Evolutionary conservation across 805 yeast genomes (phyloP), one percentile per base, ranked within the genome.

Genomic region (Wickerhamomyces kurtzmanii): DNA sequence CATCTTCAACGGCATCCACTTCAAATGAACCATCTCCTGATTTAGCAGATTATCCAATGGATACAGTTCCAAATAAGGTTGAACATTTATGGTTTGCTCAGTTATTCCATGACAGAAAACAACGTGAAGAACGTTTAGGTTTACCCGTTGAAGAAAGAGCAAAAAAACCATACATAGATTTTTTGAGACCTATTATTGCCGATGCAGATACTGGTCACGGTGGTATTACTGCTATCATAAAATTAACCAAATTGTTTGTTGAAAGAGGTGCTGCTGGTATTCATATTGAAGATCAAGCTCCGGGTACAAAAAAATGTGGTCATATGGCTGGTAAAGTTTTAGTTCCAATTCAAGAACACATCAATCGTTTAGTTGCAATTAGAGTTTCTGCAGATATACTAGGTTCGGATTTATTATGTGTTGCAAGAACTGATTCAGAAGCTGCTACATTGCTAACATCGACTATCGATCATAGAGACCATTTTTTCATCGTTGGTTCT

Each of bases 181-280:
- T 81, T 59, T 62, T 89, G 53, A 75, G 96, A 47, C 98, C 98
- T 33, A 84, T 89, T 45, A 70, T 89, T 45, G 97, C 97, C 23
- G 98, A 89, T 55, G 98, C 89, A 42, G 98, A 89, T 61, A 91
- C 97, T 33, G 98, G 98, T 44, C 97, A 89, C 57, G 98, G 98
- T 61, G 97, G 98, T 54, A 70, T 86, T 46, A 87, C 97, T 34
- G 97, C 97, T 32, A 85, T 85, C 43, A 80, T 86, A 63, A 89
- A 89, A 63, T 73, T 89, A 55, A 86, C 96, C 48, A 89, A 89
- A 66, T 68, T 89, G 75, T 89, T 89, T 53, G 83, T 89, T 45
- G 97, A 89, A 65, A 76, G 93, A 49, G 97, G 97, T 58, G 98
- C 97, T 32, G 96, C 97, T 34, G 97, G 97, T 52, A 86, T 89